These are phyloP conservation scores for Candida boleticola DNA, from an alignment of 805 yeast species.

Conservation along the genomic window DNA sequence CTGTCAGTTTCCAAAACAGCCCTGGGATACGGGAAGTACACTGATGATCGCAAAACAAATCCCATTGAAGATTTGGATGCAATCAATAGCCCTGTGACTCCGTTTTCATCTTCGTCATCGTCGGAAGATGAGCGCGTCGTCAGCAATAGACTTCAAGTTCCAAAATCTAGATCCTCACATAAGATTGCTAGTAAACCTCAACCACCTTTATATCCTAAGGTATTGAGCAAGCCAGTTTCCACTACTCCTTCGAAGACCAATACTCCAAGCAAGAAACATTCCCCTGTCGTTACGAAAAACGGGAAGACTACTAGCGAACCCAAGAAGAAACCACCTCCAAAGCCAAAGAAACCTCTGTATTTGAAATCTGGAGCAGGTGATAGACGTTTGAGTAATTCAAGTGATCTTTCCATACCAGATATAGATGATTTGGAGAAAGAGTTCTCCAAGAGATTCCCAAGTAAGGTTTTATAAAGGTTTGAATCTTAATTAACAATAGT, in stretches of 20 bases:
- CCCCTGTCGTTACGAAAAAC: too few relatives aligned
- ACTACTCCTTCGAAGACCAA: constrained; percentile 6
- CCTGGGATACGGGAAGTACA: constrained; percentile 76
- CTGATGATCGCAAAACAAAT: constrained; percentile 36
- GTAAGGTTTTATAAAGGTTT: constrained; percentile 41
- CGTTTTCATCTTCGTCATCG: constrained; percentile 2
- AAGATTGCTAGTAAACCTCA: background rate
- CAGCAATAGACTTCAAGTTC: background rate
- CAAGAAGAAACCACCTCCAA: constrained; percentile 51
- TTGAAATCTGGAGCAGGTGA: constrained; percentile 32
- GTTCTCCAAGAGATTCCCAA: constrained; percentile 60
- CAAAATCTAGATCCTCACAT: background rate
- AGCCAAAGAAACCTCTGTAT: constrained; percentile 62
- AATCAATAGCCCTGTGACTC: constrained; percentile 19
- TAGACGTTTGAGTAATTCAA: constrained; percentile 31
- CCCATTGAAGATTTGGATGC: constrained; percentile 35
- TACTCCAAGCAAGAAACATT: too few relatives aligned
- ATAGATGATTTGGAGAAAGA: constrained; percentile 58
- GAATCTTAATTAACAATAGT: background rate
- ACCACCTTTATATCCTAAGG: background rate
- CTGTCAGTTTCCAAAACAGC: constrained; percentile 59
- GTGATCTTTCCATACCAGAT: constrained; percentile 49
- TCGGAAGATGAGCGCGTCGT: background rate
- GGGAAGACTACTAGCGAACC: background rate
- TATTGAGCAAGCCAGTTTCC: background rate